phyloP scores from a whole-genome alignment of 768 basidiomycete genomes.

The Kondoa subrosea region DNA sequence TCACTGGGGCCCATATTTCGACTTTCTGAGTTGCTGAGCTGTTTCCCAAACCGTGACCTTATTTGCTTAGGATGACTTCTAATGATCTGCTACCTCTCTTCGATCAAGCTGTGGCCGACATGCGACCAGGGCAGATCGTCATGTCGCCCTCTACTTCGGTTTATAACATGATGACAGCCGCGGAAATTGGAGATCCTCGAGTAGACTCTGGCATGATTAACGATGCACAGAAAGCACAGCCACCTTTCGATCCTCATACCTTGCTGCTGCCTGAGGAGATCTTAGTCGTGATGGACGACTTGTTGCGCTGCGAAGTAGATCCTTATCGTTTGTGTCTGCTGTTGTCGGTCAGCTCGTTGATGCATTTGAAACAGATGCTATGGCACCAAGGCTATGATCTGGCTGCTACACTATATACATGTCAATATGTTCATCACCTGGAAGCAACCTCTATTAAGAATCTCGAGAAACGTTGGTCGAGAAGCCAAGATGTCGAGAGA shows the following conservation, averaged over 20 bases:
- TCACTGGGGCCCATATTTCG: too few species aligned
- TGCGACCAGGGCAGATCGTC: background rate
- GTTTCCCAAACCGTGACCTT: too few species aligned
- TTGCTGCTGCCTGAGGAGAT: background rate
- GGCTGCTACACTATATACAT: background rate
- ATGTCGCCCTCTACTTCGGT: background rate
- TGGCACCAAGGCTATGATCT: constrained; percentile 5
- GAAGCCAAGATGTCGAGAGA: background rate
- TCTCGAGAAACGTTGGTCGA: background rate
- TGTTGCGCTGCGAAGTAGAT: constrained; percentile 5
- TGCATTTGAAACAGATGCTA: background rate
- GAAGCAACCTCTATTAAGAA: background rate
- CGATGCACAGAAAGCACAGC: constrained; percentile 6
- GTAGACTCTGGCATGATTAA: constrained; percentile 3
- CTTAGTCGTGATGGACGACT: background rate
- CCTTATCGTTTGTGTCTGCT: background rate
- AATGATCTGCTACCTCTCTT: background rate
- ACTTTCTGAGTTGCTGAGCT: too few species aligned
- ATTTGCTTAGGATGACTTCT: background rate
- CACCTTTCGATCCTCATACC: background rate
- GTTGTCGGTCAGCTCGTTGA: background rate
- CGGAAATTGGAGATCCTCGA: constrained; percentile 6
- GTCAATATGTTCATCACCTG: constrained; percentile 3
- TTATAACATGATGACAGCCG: background rate
- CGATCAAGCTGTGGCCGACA: background rate